Evolutionary conservation across 1,284 basidiomycete species (phyloP).

Genomic region (Xerocomus nothofagi): DNA sequence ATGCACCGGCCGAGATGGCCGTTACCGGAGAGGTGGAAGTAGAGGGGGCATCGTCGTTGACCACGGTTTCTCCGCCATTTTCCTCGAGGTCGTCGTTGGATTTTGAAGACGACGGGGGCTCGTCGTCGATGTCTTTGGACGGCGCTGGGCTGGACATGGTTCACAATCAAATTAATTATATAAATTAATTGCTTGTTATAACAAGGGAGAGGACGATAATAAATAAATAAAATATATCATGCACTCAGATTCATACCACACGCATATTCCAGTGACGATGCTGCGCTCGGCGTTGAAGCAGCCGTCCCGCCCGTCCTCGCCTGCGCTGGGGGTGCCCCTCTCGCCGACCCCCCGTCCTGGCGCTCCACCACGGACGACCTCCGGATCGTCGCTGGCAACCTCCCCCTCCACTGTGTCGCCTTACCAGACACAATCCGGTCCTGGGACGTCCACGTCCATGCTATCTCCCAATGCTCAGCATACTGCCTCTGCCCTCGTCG

Average conservation of each 20-base stretch:
- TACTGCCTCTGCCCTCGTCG: slow-evolving; percentile 26
- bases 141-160: slow-evolving; percentile 12
- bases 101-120: slow-evolving; percentile 3
- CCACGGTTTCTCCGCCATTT: slow-evolving; percentile 4
- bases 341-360: slow-evolving; percentile 21
- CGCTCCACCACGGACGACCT: slow-evolving; percentile 19
- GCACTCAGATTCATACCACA: slow-evolving; percentile 12
- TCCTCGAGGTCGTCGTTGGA: not conserved
- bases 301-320: slow-evolving; percentile 32
- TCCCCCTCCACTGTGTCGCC: slow-evolving; percentile 12
- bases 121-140: slow-evolving; percentile 4
- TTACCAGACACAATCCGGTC: slow-evolving; percentile 16
- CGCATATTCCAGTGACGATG: slow-evolving; percentile 17
- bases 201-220: not conserved
- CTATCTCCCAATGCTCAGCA: slow-evolving; percentile 21
- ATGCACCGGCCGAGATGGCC: slow-evolving; percentile 43
- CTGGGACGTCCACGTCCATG: slow-evolving; percentile 17
- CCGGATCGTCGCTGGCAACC: slow-evolving; percentile 21
- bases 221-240: slow-evolving; percentile 9
- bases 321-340: slow-evolving; percentile 22
- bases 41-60: not conserved
- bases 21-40: slow-evolving; percentile 9
- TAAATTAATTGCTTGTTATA: not conserved
- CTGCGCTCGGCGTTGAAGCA: slow-evolving; percentile 56
- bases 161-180: no score